Percentiles rank a stretch among this genome's conserved stretches.
phyloP scores from a whole-genome alignment of 306 rosid genomes.

The Sesbania bispinosa region DNA sequence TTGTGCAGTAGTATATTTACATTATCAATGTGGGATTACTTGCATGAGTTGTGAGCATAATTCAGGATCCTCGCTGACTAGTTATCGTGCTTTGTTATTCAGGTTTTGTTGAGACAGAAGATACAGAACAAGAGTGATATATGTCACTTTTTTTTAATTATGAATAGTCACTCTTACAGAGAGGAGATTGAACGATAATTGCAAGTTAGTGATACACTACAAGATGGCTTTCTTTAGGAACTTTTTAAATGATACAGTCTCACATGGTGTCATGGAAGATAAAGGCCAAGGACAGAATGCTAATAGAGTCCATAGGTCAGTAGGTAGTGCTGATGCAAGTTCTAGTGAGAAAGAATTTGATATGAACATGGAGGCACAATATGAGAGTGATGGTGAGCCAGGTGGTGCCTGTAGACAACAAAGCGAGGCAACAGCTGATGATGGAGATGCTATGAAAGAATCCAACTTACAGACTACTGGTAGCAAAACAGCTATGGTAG shows the following conservation, averaged over 20 bases:
- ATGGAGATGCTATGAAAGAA: conserved; percentile 40
- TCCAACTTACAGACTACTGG: conserved; percentile 56
- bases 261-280: conserved; percentile 66
- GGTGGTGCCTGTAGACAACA: conserved; percentile 51
- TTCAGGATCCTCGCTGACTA: conserved; percentile 13
- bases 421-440: conserved; percentile 55
- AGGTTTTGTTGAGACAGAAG: conserved; percentile 34
- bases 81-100: conserved; percentile 26
- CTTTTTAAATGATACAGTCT: conserved; percentile 64
- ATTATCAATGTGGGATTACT: background rate
- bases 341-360: conserved; percentile 81
- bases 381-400: conserved; percentile 73
- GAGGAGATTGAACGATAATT: conserved; percentile 31
- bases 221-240: conserved; percentile 88
- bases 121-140: conserved; percentile 31
- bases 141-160: background rate
- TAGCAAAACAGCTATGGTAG: conserved; percentile 59
- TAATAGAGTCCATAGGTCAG: conserved; percentile 48
- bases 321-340: conserved; percentile 55
- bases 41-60: background rate
- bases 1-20: background rate
- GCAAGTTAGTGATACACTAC: conserved; percentile 45
- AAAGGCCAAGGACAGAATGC: conserved; percentile 57
- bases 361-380: conserved; percentile 71
- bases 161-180: conserved; percentile 16